Conservation (phyloP, 768 basidiomycete species). For the Stropharia rugosoannulata region DNA sequence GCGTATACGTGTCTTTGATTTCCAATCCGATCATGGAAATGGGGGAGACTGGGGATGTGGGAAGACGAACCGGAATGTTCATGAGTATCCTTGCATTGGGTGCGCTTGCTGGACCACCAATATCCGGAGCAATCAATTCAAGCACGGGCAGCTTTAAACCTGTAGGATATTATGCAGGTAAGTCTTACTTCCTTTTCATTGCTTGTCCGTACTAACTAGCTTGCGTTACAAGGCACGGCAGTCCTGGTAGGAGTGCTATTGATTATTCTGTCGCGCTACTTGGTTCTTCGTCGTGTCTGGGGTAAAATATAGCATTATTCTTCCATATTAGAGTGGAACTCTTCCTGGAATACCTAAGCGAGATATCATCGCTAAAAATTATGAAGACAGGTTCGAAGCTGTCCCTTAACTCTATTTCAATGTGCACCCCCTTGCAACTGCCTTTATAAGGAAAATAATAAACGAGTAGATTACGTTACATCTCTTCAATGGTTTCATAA, state of each 20-base stretch:
- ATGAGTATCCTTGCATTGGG: slow-evolving; percentile 60
- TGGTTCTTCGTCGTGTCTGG: slow-evolving; percentile 19
- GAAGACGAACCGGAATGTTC: slow-evolving; percentile 64
- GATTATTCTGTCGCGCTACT: slow-evolving; percentile 24
- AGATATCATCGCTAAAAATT: too few relatives aligned
- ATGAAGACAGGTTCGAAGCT: too few relatives aligned
- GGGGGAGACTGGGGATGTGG: slow-evolving; percentile 60
- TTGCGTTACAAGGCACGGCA: slow-evolving; percentile 16
- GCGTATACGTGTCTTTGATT: slow-evolving; percentile 58
- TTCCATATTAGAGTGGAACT: too few relatives aligned
- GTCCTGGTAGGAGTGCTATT: slow-evolving; percentile 26
- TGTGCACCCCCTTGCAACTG: too few relatives aligned
- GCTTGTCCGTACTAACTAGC: background rate
- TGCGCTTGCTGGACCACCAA: slow-evolving; percentile 68
- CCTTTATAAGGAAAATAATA: too few relatives aligned
- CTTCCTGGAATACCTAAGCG: too few relatives aligned
- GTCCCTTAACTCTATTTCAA: too few relatives aligned
- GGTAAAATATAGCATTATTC: slow-evolving; percentile 18
- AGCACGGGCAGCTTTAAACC: slow-evolving; percentile 51
- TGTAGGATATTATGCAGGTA: slow-evolving; percentile 59
- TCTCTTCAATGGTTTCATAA: too few relatives aligned
- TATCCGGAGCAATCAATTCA: slow-evolving; percentile 65
- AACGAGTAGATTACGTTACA: too few relatives aligned
- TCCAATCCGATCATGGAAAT: slow-evolving; percentile 58
- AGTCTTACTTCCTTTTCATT: background rate